Evolutionary conservation across 768 basidiomycete species (phyloP).

Genomic region (Termitomyces bulborhizus): DNA sequence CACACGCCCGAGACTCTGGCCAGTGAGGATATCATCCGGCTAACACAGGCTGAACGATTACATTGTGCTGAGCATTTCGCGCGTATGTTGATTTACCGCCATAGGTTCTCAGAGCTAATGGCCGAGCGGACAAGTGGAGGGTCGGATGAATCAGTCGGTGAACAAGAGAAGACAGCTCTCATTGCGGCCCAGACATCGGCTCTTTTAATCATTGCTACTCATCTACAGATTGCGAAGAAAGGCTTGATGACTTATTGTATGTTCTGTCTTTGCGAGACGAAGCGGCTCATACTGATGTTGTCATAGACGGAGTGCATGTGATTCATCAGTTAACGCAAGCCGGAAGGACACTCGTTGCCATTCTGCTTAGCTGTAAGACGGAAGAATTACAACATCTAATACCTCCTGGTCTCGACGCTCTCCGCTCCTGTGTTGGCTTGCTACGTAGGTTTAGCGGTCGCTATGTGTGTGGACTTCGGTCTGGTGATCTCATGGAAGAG

Average conservation of each 20-base stretch:
- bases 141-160: conserved; percentile 49
- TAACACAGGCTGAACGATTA: conserved; percentile 83
- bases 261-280: conserved; percentile 23
- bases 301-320: conserved; percentile 84
- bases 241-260: conserved; percentile 92
- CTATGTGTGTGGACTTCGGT: conserved; percentile 87
- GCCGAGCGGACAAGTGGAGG: conserved; percentile 57
- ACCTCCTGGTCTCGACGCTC: conserved; percentile 75
- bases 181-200: conserved; percentile 71
- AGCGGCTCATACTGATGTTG: conserved; percentile 3
- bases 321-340: conserved; percentile 95
- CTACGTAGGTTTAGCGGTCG: conserved; percentile 84
- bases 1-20: conserved; percentile 77
- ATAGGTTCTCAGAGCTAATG: conserved; percentile 74
- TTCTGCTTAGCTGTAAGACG: conserved; percentile 84
- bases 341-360: conserved; percentile 83
- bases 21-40: conserved; percentile 80
- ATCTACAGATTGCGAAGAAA: conserved; percentile 81
- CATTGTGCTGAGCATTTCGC: conserved; percentile 87
- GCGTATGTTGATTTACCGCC: conserved; percentile 82
- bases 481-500: conserved; percentile 91
- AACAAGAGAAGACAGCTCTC: conserved; percentile 76
- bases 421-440: conserved; percentile 85
- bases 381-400: conserved; percentile 71
- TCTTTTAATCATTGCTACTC: conserved; percentile 73